A percentile compares a stretch with the other conserved stretches of the same genome.
Conservation (phyloP, 2,329 filamentous ascomycete species). For the Emericellopsis cladophorae region DNA sequence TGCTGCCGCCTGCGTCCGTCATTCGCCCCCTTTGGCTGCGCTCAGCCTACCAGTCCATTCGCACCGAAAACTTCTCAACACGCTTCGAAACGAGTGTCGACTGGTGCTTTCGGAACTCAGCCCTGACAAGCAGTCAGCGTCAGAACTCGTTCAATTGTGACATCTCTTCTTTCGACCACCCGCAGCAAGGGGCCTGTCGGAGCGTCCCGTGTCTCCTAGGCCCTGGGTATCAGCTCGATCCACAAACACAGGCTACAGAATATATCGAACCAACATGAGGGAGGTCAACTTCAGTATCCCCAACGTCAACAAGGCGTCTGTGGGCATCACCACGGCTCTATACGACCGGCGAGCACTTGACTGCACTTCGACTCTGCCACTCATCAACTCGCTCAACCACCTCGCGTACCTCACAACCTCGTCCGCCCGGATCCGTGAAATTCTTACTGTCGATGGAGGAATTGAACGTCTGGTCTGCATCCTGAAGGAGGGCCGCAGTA, state of each 20-base stretch:
- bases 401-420: constrained; percentile 97
- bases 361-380: constrained; percentile 90
- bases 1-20: neutral
- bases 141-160: too few relatives aligned
- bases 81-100: too few relatives aligned
- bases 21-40: neutral
- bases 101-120: too few relatives aligned
- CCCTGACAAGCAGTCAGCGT: too few relatives aligned
- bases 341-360: constrained; percentile 96
- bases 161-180: neutral
- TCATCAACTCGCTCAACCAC: constrained; percentile 98
- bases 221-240: neutral
- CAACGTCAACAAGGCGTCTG: constrained; percentile 98
- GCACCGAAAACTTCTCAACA: neutral
- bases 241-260: too few relatives aligned
- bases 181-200: constrained; percentile 4
- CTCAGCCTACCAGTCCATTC: neutral
- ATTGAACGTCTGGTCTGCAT: constrained; percentile 96
- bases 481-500: constrained; percentile 90
- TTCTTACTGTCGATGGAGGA: constrained; percentile 95
- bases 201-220: constrained; percentile 1
- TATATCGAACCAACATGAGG: constrained; percentile 58
- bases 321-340: constrained; percentile 94
- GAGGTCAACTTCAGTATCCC: constrained; percentile 99
- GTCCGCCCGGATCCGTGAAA: constrained; percentile 92